These are phyloP conservation scores for Puccinellia tenuiflora DNA, from an alignment of 176 grass and related monocot genomes.

Conservation along the genomic window DNA sequence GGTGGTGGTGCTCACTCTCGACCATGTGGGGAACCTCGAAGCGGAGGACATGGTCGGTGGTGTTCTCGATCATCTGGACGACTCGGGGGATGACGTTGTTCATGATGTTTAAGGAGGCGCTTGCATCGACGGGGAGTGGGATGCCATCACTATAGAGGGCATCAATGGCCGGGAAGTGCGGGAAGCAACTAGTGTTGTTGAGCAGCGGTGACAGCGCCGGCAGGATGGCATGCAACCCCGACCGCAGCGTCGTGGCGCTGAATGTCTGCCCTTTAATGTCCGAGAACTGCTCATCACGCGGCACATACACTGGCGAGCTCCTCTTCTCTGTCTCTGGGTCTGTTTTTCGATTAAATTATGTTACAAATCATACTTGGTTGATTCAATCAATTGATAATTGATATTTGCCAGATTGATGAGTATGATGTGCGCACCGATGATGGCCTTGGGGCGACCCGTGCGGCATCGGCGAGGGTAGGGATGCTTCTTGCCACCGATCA, in stretches of 20 bases:
- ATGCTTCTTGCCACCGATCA: constrained; percentile 44
- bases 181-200: constrained; percentile 36
- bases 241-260: constrained; percentile 49
- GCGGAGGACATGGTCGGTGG: constrained; percentile 58
- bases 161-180: constrained; percentile 88
- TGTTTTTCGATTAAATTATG: background rate
- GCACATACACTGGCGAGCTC: constrained; percentile 38
- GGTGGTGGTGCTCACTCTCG: constrained; percentile 32
- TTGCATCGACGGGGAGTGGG: constrained; percentile 27
- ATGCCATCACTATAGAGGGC: constrained; percentile 57
- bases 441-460: constrained; percentile 40
- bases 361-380: background rate
- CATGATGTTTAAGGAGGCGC: constrained; percentile 12
- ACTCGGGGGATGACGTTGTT: constrained; percentile 45
- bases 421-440: constrained; percentile 22
- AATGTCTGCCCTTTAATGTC: constrained; percentile 67
- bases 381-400: background rate
- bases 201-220: constrained; percentile 46
- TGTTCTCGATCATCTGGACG: constrained; percentile 42
- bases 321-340: constrained; percentile 52
- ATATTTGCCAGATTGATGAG: too few species aligned
- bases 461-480: constrained; percentile 71
- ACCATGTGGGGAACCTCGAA: constrained; percentile 80
- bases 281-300: constrained; percentile 75
- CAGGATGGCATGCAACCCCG: constrained; percentile 49